Base-by-base conservation (phyloP, 2,329 filamentous ascomycete genomes). In the Trichocomaceae sp. region DNA sequence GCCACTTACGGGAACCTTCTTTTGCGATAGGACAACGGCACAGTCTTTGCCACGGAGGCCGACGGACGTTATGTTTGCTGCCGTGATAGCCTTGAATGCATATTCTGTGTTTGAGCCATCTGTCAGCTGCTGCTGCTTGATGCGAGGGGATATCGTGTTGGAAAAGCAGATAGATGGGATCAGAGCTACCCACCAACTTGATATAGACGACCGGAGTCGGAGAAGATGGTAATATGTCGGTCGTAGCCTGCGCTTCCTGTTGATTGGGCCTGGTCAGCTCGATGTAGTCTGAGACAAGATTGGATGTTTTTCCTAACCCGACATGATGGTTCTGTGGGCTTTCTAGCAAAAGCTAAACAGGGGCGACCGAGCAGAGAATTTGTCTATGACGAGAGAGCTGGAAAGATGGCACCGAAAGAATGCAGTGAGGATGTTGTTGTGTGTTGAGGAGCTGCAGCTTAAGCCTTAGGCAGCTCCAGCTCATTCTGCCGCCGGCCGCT, bases 31-130 rank as follows among this genome's bases (percentile, higher is more conserved):
- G 52, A 99, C 89, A 45, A 99, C 93, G 33, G 93, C 93, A 69
- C 92, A 97, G 77, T 93, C 84, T 82, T 99, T 99, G 75, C 93
- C 93, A 70, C 90, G 83, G 64, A 99, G 84, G 65, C 93, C 93
- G 73, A 99, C 83, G 59, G 93, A 93, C 81, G 95, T 99, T 79
- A 99, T 97, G 76, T 97, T 97, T 64, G 93, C 93, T 59, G 93
- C 92, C 64, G 93, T 99, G 77, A 99, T 99, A 57, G 93, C 93
- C 80, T 99, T 99, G 85, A 99, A 99, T 66, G 93, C 93, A 92
- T 99, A 99, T 82, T 99, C 93, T 97, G 72, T 33, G 13, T 37
- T 45, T 12, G 9, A 47, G 37, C 23, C n/a, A 17, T 48, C 19
- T 33, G 22, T 56, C 20, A 56, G 49, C 49, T 49, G 35, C 17